Conservation (phyloP, 1,284 basidiomycete genomes). For the Pseudozyma sp. region DNA sequence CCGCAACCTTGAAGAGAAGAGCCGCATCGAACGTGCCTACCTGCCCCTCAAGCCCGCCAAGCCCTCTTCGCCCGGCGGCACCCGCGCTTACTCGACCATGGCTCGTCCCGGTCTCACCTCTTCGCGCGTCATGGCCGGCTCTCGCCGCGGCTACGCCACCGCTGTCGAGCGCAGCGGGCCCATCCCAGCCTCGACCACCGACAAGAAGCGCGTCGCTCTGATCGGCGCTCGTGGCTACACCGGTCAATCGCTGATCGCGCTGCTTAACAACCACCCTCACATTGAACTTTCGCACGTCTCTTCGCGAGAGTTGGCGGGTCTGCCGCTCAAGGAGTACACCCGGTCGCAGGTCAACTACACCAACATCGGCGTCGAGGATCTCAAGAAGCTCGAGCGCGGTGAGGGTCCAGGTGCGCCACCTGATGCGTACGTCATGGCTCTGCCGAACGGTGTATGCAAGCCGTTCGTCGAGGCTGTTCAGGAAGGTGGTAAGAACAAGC, state of each 20-base stretch:
- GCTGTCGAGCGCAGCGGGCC: constrained; percentile 71
- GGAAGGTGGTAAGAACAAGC: constrained; percentile 74
- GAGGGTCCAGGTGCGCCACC: constrained; percentile 63
- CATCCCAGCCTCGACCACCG: constrained; percentile 73
- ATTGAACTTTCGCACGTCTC: constrained; percentile 93
- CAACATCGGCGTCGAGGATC: constrained; percentile 66
- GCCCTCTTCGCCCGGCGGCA: constrained; percentile 69
- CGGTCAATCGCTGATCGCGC: constrained; percentile 86
- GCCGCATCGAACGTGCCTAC: constrained; percentile 86
- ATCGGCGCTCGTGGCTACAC: constrained; percentile 97
- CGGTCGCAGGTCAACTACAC: constrained; percentile 76
- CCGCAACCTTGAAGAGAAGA: constrained; percentile 87
- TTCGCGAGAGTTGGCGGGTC: constrained; percentile 91
- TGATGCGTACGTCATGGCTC: constrained; percentile 79
- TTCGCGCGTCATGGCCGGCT: constrained; percentile 67
- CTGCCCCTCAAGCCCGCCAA: constrained; percentile 88
- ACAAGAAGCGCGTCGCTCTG: constrained; percentile 87
- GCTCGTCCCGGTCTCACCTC: constrained; percentile 70
- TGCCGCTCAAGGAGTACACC: constrained; percentile 82
- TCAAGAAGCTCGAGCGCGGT: constrained; percentile 65
- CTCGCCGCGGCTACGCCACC: constrained; percentile 69
- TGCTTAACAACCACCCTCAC: constrained; percentile 86
- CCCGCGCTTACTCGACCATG: constrained; percentile 64
- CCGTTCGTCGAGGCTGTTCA: constrained; percentile 97
- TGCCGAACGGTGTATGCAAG: constrained; percentile 96